These are phyloP conservation scores for Colletotrichum lupini DNA, from an alignment of 2,329 filamentous ascomycete genomes.

Conservation along the genomic window DNA sequence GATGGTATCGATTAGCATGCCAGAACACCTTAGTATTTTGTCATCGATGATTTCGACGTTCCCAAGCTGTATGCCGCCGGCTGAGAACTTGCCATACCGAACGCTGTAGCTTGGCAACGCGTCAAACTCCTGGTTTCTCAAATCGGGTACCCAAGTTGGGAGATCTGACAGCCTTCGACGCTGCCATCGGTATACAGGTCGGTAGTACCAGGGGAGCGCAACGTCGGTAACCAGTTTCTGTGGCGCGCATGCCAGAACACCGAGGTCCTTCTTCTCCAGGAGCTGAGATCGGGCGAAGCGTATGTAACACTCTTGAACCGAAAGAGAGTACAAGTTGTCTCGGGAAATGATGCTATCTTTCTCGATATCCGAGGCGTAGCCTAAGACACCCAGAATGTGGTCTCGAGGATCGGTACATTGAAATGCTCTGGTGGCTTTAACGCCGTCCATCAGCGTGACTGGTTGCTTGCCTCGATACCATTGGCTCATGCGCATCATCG, in stretches of 20 bases:
- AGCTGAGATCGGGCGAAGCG: slow-evolving; percentile 7
- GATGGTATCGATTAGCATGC: slow-evolving; percentile 7
- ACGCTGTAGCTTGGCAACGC: slow-evolving; percentile 1
- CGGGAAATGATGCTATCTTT: slow-evolving; percentile 11
- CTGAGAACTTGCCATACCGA: slow-evolving; percentile 14
- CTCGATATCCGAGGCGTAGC: slow-evolving; percentile 1
- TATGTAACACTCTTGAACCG: slow-evolving; percentile 4
- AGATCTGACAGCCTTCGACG: neutral
- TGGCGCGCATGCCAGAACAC: neutral
- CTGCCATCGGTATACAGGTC: neutral
- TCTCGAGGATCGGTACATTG: slow-evolving; percentile 16
- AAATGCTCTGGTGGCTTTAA: slow-evolving; percentile 7
- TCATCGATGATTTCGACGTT: neutral
- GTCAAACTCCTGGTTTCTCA: slow-evolving; percentile 4
- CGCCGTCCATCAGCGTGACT: slow-evolving; percentile 9
- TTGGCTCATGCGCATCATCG: slow-evolving; percentile 11
- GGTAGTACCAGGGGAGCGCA: neutral
- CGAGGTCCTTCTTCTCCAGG: slow-evolving; percentile 1
- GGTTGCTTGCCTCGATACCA: slow-evolving; percentile 13
- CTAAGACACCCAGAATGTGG: slow-evolving; percentile 10
- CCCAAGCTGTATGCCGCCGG: neutral
- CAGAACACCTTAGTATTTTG: neutral
- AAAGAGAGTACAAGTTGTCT: slow-evolving; percentile 1
- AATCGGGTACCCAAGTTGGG: slow-evolving; percentile 15
- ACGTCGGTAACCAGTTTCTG: neutral